Base-by-base conservation (phyloP, 2,329 filamentous ascomycete species). In the Cordyceps fumosorosea region DNA sequence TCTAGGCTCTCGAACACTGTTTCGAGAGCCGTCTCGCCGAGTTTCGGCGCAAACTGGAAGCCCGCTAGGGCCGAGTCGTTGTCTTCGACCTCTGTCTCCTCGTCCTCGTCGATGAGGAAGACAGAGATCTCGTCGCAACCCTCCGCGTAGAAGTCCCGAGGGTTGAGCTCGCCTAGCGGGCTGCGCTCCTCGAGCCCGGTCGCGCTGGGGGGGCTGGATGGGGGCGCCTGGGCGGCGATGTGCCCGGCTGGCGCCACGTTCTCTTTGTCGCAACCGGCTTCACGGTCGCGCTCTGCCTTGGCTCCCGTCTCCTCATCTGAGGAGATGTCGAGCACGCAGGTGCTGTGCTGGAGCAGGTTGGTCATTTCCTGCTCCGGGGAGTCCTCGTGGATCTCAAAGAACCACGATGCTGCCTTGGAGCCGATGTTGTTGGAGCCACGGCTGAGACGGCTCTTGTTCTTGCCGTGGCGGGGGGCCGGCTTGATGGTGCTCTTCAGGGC, bases 301-400 rank as follows among this genome's bases (percentile, higher is more conserved):
- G 78, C 80, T 69, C 84, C 81, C 32, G 77, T 83, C 74, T 93
- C 89, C 72, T 96, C 93, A 69, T 96, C 93, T 24, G 91, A 93
- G 67, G 87, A 91, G 70, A 98, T 91, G 72, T 98, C 93, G 3
- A 98, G 83, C 0, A 89, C 87, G 66, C 89, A 88, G 8, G 93
- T 93, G 62, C 89, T 89, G 78, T 97, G 93, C 75, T 97, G 90
- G 77, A 98, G 90, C 45, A 96, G 79, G 70, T 96, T 97, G 69
- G 92, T 91, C 75, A 95, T 90, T 72, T 96, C 89, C 71, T 97
- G 90, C 72, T 96, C 90, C 8, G 89, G 85, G 0, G 90, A 91
- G 74, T 99, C 93, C 72, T 96, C 91, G 72, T 97, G 88, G 70
- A 99, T 98, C 63, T 93, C 89, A 72, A 99, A 98, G 78, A 89